A percentile compares a stretch with the other conserved stretches of the same genome.
Evolutionary conservation across 345 rosid genomes (phyloP).

Genomic region (Boechera divaricarpa): DNA sequence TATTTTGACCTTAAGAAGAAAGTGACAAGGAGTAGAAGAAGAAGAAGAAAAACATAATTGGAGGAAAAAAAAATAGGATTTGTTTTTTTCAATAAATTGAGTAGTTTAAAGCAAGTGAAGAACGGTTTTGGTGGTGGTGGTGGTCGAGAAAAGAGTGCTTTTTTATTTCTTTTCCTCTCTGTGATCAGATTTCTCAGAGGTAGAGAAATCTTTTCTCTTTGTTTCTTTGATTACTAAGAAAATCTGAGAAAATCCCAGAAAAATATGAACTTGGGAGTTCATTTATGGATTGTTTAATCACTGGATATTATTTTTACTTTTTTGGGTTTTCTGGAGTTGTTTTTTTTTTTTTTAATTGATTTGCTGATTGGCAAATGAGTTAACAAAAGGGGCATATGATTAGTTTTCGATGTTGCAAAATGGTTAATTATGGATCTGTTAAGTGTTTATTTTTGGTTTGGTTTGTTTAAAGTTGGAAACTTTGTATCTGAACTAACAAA

Average conservation of each 20-base stretch:
- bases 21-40: conserved; percentile 27
- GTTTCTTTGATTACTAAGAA: conserved; percentile 44
- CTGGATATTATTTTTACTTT: too few species aligned
- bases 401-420: conserved; percentile 49
- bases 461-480: conserved; percentile 36
- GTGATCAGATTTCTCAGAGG: conserved; percentile 42
- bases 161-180: conserved; percentile 18
- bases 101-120: conserved; percentile 45
- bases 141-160: conserved; percentile 43
- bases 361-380: conserved; percentile 33
- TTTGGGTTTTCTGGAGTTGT: background rate
- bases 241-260: conserved; percentile 33
- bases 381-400: conserved; percentile 29
- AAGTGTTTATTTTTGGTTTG: conserved; percentile 43
- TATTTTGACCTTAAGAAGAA: conserved; percentile 45
- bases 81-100: conserved; percentile 31
- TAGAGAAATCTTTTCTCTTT: conserved; percentile 7
- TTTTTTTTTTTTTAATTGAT: conserved; percentile 11
- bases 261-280: conserved; percentile 32
- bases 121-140: conserved; percentile 40
- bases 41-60: conserved; percentile 15
- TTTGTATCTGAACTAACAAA: conserved; percentile 41
- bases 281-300: conserved; percentile 2
- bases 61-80: conserved; percentile 36
- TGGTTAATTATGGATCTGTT: conserved; percentile 45